Percentiles rank a stretch among this genome's conserved stretches.
These are phyloP conservation scores for Helicostylum pulchrum DNA, from an alignment of 192 early-diverging fungal species.

Conservation along the genomic window DNA sequence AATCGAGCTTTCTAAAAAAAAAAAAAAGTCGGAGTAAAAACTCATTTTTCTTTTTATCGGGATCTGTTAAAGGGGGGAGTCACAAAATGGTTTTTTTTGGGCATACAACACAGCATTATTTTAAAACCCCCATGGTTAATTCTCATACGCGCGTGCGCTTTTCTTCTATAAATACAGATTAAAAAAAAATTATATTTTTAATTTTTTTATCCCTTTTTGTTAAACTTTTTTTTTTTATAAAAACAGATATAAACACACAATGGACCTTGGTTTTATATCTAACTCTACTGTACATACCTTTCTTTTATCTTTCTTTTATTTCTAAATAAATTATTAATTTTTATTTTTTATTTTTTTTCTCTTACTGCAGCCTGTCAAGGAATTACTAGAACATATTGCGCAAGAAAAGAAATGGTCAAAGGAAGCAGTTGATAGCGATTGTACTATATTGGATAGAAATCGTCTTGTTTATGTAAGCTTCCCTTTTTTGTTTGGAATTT, in stretches of 20 bases:
- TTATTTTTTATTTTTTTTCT: neutral
- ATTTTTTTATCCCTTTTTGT: neutral
- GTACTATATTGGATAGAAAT: constrained; percentile 6
- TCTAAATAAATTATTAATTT: neutral
- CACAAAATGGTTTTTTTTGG: no score
- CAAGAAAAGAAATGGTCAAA: constrained; percentile 8
- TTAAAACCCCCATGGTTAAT: no score
- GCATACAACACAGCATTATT: no score
- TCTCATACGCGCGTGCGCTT: no score
- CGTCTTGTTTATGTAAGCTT: constrained; percentile 5
- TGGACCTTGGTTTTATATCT: neutral
- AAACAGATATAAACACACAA: neutral
- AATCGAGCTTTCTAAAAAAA: no score
- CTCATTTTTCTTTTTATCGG: no score
- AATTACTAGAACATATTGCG: neutral
- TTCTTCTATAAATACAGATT: no score
- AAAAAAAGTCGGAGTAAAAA: no score
- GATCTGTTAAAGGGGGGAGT: no score
- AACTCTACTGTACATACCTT: neutral
- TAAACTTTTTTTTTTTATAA: neutral
- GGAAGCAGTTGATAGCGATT: neutral
- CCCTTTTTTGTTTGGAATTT: neutral
- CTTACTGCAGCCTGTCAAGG: neutral
- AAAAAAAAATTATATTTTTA: neutral
- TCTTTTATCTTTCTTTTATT: neutral